Evolutionary conservation across 306 rosid genomes (phyloP).

Genomic region (Sophora flavescens): DNA sequence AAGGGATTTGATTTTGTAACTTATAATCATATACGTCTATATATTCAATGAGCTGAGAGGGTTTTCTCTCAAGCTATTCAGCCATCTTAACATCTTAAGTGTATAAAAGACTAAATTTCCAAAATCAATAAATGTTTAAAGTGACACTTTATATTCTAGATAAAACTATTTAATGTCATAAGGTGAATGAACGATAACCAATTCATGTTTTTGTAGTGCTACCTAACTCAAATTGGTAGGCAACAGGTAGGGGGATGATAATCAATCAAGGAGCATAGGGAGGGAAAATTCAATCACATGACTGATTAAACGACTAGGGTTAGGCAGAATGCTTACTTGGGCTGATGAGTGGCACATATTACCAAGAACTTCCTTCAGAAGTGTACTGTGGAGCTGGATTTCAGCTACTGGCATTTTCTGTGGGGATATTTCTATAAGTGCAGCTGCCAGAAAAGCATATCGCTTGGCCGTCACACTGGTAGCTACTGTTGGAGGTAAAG

Average conservation of each 20-base stretch:
- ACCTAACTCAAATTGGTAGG: conserved; percentile 2
- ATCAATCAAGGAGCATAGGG: conserved; percentile 15
- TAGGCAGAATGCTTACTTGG: conserved; percentile 73
- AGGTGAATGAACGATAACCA: conserved; percentile 11
- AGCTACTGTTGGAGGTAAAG: conserved; percentile 87
- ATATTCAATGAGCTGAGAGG: no score
- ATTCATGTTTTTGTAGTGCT: conserved; percentile 10
- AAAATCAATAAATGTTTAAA: conserved; percentile 10
- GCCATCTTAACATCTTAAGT: no score
- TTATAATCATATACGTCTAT: no score
- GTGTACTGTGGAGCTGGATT: conserved; percentile 75
- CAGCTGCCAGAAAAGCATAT: conserved; percentile 92
- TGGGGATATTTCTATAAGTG: conserved; percentile 91
- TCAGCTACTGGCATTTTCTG: conserved; percentile 85
- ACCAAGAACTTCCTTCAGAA: conserved; percentile 86
- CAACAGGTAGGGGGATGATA: conserved; percentile 18
- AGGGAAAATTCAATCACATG: conserved; percentile 29
- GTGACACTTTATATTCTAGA: conserved; percentile 11
- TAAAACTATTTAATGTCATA: conserved; percentile 23
- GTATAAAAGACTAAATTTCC: conserved; percentile 13
- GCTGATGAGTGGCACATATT: conserved; percentile 97
- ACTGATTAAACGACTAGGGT: conserved; percentile 37
- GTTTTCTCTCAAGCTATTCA: no score
- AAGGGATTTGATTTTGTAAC: no score
- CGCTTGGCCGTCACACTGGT: conserved; percentile 91